Base-by-base conservation (phyloP, 257 asterid species). In the Petrea volubilis region DNA sequence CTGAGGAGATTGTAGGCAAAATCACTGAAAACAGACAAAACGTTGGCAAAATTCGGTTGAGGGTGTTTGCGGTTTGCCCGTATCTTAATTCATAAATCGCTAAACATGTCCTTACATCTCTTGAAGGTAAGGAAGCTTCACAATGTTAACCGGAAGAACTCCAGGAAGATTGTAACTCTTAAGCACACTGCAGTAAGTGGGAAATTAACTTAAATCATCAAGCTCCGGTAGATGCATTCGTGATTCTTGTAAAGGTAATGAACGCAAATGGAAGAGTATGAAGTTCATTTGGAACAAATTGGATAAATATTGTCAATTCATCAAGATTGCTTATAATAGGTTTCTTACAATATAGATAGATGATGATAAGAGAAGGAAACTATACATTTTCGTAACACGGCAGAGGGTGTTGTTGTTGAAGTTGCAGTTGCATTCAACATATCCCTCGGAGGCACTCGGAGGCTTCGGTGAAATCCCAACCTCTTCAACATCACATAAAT, bases 161-260 rank as follows among this genome's bases (percentile, higher is more conserved):
- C 97, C 97, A 6, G 91, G 87, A 77, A 91, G 91, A 87, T 75
- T 86, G 64, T 64, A 71, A 73, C 91, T 55, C 83, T 91, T 91
- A 5, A 91, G 76, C 74, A 57, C 85, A 56, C 97, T 91, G 95
- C 90, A 80, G 59, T 21, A 52, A 59, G 59, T 18, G 31, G 38
- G 61, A 60, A 15, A 7, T 18, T 5, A 64, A 41, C 36, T 8
- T 13, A 51, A 23, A 60, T 34, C 29, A 74, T 7, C 43, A 64
- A 29, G 24, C 70, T 38, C 46, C 53, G 2, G 14, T 41, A 2
- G 0, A 49, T 17, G 47, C 20, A 47, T 28, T 41, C 6, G 25
- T 5, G 25, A 13, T n/a, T 63, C 23, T 25, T 24, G 29, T 18
- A 65, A 49, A 17, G n/a, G 14, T 11, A 47, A 50, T 6, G 58